Evolutionary conservation across 2,329 filamentous ascomycete genomes (phyloP), one percentile per base, ranked within the genome.

Genomic region (Metarhizium brunneum): DNA sequence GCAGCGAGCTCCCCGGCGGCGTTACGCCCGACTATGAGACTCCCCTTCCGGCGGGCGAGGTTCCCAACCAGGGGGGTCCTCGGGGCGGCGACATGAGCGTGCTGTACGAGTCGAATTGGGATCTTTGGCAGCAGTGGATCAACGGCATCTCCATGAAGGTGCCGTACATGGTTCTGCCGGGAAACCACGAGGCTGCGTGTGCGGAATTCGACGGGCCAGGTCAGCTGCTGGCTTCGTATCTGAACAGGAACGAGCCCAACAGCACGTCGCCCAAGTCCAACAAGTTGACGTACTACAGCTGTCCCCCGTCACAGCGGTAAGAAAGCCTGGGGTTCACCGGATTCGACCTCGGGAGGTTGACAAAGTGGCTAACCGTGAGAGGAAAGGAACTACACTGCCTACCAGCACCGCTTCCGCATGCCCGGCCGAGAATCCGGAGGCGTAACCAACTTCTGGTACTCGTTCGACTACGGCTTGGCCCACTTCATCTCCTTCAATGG

Each of bases 401-500:
- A 69, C 64, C 73, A 78, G 60, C 66, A 79, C 63, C 75, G 76
- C 48, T 80, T 79, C 70, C 71, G 72, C 53, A 79, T 79, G 74
- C 75, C 76, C 1, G 77, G 77, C 29, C 57, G 61, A 1, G 75
- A 79, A 59, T 69, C 68, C 10, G 73, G 73, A 4, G 77, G 25
- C 25, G 25, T 25, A 77, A 38, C 73, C 53, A 79, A 78, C 69
- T 76, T 79, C 61, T 79, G 77, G 77, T 79, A 80, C 65, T 77
- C 73, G 1, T 80, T 79, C 60, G 76, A 80, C 67, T 79, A 79
- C 59, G 77, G 77, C 29, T 66, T 78, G n/a, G 25, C 25, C 25
- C 25, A 25, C 25, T 79, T 79, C 57, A 65, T 79, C 58, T 66
- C 71, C 18, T 64, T 80, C 32, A 68, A 79, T 51, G 70, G 68